These are phyloP conservation scores for Tricholoma terreum DNA, from an alignment of 768 basidiomycete species.

Conservation along the genomic window DNA sequence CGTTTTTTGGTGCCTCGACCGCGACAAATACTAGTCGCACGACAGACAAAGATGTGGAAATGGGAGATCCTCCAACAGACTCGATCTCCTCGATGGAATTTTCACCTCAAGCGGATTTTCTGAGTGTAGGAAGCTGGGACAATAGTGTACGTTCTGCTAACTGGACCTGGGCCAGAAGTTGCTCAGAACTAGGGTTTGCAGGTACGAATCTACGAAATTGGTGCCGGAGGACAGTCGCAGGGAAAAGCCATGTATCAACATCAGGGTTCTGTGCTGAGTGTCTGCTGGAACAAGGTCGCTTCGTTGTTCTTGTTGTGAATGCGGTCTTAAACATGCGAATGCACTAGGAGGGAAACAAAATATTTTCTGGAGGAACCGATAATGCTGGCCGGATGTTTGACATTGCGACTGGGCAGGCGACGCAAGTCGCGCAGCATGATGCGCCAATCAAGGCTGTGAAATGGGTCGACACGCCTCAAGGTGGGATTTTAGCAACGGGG, in stretches of 20 bases:
- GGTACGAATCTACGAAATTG: constrained; percentile 93
- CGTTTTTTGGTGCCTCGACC: background rate
- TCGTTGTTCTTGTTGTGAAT: constrained; percentile 2
- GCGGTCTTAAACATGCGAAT: background rate
- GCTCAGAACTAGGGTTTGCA: constrained; percentile 27
- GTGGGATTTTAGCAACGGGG: constrained; percentile 83
- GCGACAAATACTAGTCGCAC: background rate
- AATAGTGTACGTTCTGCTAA: constrained; percentile 62
- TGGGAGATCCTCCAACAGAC: constrained; percentile 77
- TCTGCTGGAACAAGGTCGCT: constrained; percentile 89
- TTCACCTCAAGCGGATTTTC: constrained; percentile 80
- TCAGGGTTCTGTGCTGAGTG: constrained; percentile 82
- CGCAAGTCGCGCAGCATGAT: constrained; percentile 89
- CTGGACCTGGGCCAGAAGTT: background rate
- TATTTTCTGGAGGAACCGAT: constrained; percentile 92
- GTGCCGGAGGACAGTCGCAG: constrained; percentile 71
- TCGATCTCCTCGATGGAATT: constrained; percentile 85
- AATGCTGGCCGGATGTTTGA: constrained; percentile 95
- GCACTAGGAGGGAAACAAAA: constrained; percentile 80
- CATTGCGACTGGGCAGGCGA: constrained; percentile 72
- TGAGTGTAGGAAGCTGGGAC: constrained; percentile 93
- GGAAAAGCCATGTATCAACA: constrained; percentile 90
- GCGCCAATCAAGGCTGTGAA: constrained; percentile 80
- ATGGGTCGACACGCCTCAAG: constrained; percentile 74
- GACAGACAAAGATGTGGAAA: constrained; percentile 57